Conservation (phyloP, 176 grass and related monocot genomes). For the Phragmites australis region DNA sequence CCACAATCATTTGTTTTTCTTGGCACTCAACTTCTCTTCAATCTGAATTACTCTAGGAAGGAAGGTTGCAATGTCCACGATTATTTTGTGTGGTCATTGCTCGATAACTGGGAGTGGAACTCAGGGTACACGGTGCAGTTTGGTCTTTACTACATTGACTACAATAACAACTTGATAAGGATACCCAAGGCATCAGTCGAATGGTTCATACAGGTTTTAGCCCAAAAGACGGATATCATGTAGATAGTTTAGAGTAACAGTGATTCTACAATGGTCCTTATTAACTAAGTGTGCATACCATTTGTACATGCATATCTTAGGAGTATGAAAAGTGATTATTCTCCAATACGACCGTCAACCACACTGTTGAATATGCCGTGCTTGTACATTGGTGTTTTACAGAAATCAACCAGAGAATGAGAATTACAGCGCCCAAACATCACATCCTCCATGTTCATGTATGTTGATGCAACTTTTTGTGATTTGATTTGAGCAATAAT, state of each 20-base stretch:
- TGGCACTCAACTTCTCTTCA: neutral
- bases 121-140: conserved; percentile 85
- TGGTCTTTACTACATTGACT: conserved; percentile 76
- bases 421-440: neutral
- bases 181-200: conserved; percentile 75
- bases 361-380: neutral
- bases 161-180: conserved; percentile 76
- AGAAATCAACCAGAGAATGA: neutral
- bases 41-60: conserved; percentile 47
- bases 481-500: neutral
- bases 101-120: conserved; percentile 97
- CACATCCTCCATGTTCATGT: neutral
- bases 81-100: conserved; percentile 83
- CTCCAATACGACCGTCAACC: conserved; percentile 1
- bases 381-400: neutral
- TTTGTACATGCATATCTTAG: neutral
- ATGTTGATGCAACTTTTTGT: neutral
- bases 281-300: neutral
- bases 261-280: neutral
- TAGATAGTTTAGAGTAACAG: conserved; percentile 3
- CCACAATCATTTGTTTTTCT: neutral
- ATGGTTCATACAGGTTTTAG: conserved; percentile 67
- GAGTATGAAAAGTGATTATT: neutral
- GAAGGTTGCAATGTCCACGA: conserved; percentile 73
- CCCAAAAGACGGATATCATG: neutral